phyloP scores from a whole-genome alignment of 768 basidiomycete genomes.

The Amanita pseudoporphyria region DNA sequence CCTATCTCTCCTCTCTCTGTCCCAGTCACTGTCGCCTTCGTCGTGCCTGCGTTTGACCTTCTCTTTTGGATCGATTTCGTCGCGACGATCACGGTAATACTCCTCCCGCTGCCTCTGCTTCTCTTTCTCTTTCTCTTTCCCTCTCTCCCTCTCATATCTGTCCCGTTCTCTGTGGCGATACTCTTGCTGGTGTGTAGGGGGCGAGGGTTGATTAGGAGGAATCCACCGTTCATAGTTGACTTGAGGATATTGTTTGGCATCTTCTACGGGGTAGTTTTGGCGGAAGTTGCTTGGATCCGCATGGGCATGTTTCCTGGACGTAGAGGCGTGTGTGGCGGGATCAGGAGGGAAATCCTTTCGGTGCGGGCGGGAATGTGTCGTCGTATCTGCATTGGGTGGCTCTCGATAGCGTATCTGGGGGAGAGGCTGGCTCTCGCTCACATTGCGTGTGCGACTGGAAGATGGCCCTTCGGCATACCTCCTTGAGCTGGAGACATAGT shows the following conservation, averaged over 20 bases:
- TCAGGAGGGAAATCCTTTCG: not conserved
- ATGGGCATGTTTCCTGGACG: not conserved
- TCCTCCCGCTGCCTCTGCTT: slow-evolving; percentile 10
- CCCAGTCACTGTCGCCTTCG: slow-evolving; percentile 11
- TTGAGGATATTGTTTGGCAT: slow-evolving; percentile 9
- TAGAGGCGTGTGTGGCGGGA: not conserved
- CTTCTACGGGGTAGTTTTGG: slow-evolving; percentile 5
- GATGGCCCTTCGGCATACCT: slow-evolving; percentile 19
- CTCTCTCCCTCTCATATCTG: slow-evolving; percentile 11
- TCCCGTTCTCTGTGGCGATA: slow-evolving; percentile 13
- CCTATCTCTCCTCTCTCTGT: slow-evolving; percentile 12
- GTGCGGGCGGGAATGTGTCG: not conserved
- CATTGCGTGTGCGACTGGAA: slow-evolving; percentile 17
- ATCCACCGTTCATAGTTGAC: slow-evolving; percentile 16
- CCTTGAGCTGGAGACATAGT: slow-evolving; percentile 13
- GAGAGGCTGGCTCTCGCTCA: slow-evolving; percentile 3
- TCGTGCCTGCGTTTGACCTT: slow-evolving; percentile 3
- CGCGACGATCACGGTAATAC: slow-evolving; percentile 10
- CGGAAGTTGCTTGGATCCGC: not conserved
- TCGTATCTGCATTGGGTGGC: not conserved
- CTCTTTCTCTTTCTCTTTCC: slow-evolving; percentile 9
- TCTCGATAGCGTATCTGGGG: not conserved
- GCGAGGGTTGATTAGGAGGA: slow-evolving; percentile 13
- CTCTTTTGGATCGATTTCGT: slow-evolving; percentile 9
- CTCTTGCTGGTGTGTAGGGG: slow-evolving; percentile 12